These are phyloP conservation scores for Tetraselmis chui DNA, from an alignment of 139 green algal species.

Conservation along the genomic window DNA sequence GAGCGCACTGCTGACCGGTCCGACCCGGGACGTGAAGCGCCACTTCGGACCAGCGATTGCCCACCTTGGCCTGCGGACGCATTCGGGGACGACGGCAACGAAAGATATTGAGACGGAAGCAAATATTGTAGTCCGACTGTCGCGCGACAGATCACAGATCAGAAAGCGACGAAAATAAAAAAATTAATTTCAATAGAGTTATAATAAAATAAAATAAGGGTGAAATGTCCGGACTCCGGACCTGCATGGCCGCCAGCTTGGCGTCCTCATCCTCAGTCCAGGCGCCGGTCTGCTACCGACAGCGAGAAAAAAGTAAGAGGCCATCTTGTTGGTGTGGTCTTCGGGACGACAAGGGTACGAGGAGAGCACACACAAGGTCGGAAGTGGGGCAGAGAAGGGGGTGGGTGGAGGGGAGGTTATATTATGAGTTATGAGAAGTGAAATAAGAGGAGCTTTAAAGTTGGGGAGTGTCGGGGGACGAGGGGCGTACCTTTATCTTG, in stretches of 20 bases:
- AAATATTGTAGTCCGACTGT: too few relatives aligned
- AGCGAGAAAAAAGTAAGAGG: neutral
- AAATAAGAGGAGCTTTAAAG: neutral
- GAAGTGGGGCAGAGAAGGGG: neutral
- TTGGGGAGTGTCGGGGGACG: neutral
- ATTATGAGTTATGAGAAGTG: neutral
- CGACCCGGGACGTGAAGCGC: conserved; percentile 62
- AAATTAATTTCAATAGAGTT: neutral
- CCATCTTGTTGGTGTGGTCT: neutral
- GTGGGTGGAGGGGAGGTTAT: neutral
- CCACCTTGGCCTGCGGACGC: conserved; percentile 32
- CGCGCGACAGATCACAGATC: too few relatives aligned
- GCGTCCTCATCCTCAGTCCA: conserved; percentile 59
- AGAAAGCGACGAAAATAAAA: too few relatives aligned
- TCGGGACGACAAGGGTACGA: neutral
- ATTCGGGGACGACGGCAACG: too few relatives aligned
- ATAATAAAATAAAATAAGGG: too few relatives aligned
- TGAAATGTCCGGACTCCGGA: too few relatives aligned
- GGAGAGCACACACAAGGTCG: neutral
- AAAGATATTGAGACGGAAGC: too few relatives aligned
- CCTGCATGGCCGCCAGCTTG: conserved; percentile 56
- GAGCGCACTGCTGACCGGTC: conserved; percentile 78
- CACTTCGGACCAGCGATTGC: conserved; percentile 69
- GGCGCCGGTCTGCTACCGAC: conserved; percentile 23
- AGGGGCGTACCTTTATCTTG: neutral